Evolutionary conservation across 2,329 filamentous ascomycete species (phyloP).

Genomic region (Colletotrichum sublineola): DNA sequence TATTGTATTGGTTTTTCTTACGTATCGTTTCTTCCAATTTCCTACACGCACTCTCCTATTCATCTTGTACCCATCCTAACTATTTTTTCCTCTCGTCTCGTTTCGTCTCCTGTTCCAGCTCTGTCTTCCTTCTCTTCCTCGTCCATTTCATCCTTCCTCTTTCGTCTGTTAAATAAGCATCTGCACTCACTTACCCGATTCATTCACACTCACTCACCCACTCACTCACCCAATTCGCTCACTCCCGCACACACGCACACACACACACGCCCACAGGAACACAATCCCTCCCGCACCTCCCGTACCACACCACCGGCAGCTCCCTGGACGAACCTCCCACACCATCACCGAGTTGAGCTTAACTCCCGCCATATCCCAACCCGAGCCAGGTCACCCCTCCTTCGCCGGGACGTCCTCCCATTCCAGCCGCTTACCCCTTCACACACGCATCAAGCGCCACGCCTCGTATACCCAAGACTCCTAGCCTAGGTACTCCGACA

Average conservation of each 20-base stretch:
- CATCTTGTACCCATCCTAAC: background rate
- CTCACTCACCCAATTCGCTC: background rate
- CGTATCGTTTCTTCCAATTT: background rate
- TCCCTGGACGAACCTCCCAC: slow-evolving; percentile 10
- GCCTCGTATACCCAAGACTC: slow-evolving; percentile 29
- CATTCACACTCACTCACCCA: background rate
- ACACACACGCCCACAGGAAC: too few species aligned
- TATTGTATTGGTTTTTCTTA: background rate
- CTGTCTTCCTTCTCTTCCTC: background rate
- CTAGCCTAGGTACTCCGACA: background rate
- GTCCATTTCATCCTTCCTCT: background rate
- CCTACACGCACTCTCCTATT: background rate
- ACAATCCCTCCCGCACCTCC: background rate
- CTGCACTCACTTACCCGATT: background rate
- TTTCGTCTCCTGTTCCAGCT: background rate
- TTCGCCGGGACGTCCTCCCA: background rate
- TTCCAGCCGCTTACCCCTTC: slow-evolving; percentile 14
- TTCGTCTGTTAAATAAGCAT: background rate
- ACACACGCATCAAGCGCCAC: slow-evolving; percentile 19
- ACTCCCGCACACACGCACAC: background rate
- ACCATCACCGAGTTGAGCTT: slow-evolving; percentile 13
- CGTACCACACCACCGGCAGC: slow-evolving; percentile 8
- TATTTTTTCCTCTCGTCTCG: background rate
- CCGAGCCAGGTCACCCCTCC: slow-evolving; percentile 17
- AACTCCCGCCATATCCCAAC: slow-evolving; percentile 16